These are phyloP conservation scores for Pseudocercospora macadamiae DNA, from an alignment of 2,329 filamentous ascomycete genomes.

Conservation along the genomic window DNA sequence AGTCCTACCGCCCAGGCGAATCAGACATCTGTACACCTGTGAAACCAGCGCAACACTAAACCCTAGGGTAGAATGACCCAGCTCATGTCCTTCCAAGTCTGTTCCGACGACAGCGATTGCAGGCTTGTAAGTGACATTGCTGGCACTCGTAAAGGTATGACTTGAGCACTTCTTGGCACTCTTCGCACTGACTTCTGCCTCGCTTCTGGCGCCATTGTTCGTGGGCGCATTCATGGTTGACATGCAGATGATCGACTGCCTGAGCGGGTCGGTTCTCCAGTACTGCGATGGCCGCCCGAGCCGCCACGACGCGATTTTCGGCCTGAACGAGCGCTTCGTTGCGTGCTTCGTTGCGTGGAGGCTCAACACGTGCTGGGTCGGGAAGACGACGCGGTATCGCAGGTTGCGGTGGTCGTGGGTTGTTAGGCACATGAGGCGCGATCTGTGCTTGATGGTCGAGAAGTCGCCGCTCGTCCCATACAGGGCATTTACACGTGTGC, in stretches of 20 bases:
- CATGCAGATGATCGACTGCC: slow-evolving; percentile 36
- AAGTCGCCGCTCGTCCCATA: slow-evolving; percentile 29
- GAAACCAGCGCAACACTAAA: too few species aligned
- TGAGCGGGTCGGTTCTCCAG: slow-evolving; percentile 36
- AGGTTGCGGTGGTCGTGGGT: too few species aligned
- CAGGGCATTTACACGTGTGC: slow-evolving; percentile 32
- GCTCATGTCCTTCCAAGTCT: slow-evolving; percentile 37
- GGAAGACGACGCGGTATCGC: too few species aligned
- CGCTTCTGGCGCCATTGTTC: slow-evolving; percentile 40
- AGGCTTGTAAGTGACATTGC: slow-evolving; percentile 51
- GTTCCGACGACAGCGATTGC: slow-evolving; percentile 52
- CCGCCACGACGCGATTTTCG: too few species aligned
- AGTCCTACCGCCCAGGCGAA: too few species aligned
- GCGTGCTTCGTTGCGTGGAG: too few species aligned
- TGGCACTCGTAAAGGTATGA: slow-evolving; percentile 47
- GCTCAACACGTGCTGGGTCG: background rate
- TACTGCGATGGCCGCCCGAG: slow-evolving; percentile 11
- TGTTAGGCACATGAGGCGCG: slow-evolving; percentile 23
- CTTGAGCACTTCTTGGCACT: slow-evolving; percentile 46
- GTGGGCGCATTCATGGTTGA: slow-evolving; percentile 49
- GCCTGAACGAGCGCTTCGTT: too few species aligned
- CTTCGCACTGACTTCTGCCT: slow-evolving; percentile 47
- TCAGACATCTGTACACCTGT: too few species aligned
- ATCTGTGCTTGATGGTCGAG: slow-evolving; percentile 19
- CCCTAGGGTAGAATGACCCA: too few species aligned